These are phyloP conservation scores for Euphorbia lathyris DNA, from an alignment of 345 rosid genomes.

Conservation along the genomic window DNA sequence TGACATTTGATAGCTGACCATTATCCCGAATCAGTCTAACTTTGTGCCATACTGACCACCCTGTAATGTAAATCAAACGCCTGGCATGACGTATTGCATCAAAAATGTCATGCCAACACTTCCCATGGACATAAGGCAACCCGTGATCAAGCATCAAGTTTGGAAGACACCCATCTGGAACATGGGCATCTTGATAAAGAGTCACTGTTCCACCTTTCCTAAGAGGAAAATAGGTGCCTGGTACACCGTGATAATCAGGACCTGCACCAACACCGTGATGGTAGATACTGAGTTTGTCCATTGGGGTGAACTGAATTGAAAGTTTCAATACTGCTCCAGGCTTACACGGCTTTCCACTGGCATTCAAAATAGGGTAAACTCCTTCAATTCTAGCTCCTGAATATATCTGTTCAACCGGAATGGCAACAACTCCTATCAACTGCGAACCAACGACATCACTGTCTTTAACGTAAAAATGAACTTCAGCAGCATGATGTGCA, in stretches of 20 bases:
- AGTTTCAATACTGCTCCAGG: constrained; percentile 67
- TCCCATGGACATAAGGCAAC: constrained; percentile 66
- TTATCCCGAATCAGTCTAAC: constrained; percentile 67
- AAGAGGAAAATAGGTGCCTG: constrained; percentile 91
- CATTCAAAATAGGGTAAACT: constrained; percentile 50
- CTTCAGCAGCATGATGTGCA: constrained; percentile 83
- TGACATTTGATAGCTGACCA: constrained; percentile 40
- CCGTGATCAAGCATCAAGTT: constrained; percentile 53
- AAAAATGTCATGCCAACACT: constrained; percentile 89
- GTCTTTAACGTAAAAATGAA: constrained; percentile 82
- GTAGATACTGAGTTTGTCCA: constrained; percentile 60
- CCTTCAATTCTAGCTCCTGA: constrained; percentile 66
- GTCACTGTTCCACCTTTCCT: constrained; percentile 78
- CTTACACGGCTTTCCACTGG: constrained; percentile 70
- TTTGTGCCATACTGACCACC: constrained; percentile 96
- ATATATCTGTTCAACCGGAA: constrained; percentile 70
- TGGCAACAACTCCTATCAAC: constrained; percentile 71
- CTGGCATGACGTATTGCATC: constrained; percentile 76
- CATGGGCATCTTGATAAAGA: constrained; percentile 96
- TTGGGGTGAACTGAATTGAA: constrained; percentile 75
- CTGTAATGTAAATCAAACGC: constrained; percentile 81
- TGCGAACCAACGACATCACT: constrained; percentile 88
- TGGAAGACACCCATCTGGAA: constrained; percentile 80
- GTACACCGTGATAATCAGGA: constrained; percentile 78
- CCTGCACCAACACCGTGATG: constrained; percentile 84